Conservation (phyloP, 371 early-diverging fungal species). For the Dichotomocladium elegans region DNA sequence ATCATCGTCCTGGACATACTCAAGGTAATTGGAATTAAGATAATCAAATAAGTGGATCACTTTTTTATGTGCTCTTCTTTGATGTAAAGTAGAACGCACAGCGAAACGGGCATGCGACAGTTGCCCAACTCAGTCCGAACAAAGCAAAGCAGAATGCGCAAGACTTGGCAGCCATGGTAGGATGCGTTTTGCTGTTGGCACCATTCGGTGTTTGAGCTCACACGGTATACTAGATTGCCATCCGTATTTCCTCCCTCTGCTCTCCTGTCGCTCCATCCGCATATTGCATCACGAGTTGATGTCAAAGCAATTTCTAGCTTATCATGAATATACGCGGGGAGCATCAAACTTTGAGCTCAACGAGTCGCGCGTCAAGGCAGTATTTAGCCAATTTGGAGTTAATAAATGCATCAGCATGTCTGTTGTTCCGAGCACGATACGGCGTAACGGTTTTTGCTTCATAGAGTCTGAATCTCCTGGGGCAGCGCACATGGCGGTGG, state of each 20-base stretch:
- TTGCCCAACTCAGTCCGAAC: no score
- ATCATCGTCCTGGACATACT: no score
- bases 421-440: conserved; percentile 63
- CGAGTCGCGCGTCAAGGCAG: conserved; percentile 65
- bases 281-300: conserved; percentile 37
- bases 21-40: no score
- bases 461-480: conserved; percentile 86
- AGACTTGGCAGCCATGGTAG: conserved; percentile 35
- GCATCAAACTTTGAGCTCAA: conserved; percentile 75
- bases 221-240: conserved; percentile 23
- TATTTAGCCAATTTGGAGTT: conserved; percentile 71
- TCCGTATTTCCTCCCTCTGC: conserved; percentile 57
- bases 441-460: conserved; percentile 86
- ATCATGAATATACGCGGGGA: conserved; percentile 80
- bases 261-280: conserved; percentile 24
- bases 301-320: conserved; percentile 51
- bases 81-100: no score
- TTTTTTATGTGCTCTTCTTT: no score
- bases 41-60: no score
- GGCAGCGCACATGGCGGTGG: conserved; percentile 71
- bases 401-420: conserved; percentile 72
- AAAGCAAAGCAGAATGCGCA: conserved; percentile 48
- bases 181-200: not conserved
- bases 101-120: no score
- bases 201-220: not conserved